Conservation (phyloP, 176 grass and related monocot species). For the Carex cristatella region DNA sequence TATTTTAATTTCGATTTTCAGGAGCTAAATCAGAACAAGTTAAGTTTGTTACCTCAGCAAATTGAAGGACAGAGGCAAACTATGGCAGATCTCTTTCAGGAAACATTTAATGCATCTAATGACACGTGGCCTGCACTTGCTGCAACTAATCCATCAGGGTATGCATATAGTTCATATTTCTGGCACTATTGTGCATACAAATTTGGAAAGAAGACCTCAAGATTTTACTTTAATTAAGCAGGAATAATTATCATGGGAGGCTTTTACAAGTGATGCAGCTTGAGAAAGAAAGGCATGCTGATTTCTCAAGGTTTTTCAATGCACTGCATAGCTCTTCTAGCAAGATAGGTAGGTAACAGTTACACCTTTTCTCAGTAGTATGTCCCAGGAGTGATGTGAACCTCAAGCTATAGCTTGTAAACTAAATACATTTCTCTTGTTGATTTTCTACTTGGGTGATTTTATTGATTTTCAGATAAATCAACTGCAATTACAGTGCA, state of each 20-base stretch:
- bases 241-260: conserved; percentile 63
- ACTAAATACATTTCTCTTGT: neutral
- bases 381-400: neutral
- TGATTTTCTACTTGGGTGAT: neutral
- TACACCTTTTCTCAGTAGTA: neutral
- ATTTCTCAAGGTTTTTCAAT: conserved; percentile 55
- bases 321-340: conserved; percentile 31
- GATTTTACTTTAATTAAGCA: conserved; percentile 23
- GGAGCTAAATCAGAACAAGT: conserved; percentile 46
- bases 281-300: conserved; percentile 58
- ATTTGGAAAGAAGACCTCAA: conserved; percentile 11
- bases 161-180: conserved; percentile 21
- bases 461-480: conserved; percentile 40
- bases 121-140: conserved; percentile 22
- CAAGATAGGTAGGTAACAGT: conserved; percentile 13
- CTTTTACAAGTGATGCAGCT: conserved; percentile 75
- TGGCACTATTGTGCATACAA: conserved; percentile 13
- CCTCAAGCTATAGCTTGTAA: neutral
- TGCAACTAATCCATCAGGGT: conserved; percentile 40
- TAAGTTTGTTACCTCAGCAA: conserved; percentile 25
- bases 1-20: conserved; percentile 32
- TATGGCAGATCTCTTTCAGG: conserved; percentile 84
- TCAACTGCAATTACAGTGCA: conserved; percentile 49
- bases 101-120: conserved; percentile 47
- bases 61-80: conserved; percentile 54